A percentile compares a stretch with the other conserved stretches of the same genome.
These are phyloP conservation scores for Zymoseptoria passerinii DNA, from an alignment of 2,329 filamentous ascomycete genomes.

Conservation along the genomic window DNA sequence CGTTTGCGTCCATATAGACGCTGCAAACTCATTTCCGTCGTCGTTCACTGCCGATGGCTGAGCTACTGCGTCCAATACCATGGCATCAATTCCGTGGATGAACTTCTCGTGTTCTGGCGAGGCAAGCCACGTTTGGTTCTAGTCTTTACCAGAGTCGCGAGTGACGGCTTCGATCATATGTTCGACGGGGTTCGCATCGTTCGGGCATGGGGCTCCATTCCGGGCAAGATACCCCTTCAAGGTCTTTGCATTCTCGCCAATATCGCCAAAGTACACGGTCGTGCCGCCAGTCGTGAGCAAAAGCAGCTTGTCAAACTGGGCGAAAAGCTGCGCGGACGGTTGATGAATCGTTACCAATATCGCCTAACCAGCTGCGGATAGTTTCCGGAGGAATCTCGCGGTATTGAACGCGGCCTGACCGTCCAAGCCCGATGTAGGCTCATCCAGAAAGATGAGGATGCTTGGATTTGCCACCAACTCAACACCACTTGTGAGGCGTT, in stretches of 20 bases:
- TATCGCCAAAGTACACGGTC: conserved; percentile 58
- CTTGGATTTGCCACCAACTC: conserved; percentile 51
- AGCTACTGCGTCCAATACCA: conserved; percentile 31
- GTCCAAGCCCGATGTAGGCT: conserved; percentile 50
- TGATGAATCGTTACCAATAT: conserved; percentile 62
- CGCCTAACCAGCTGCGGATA: conserved; percentile 58
- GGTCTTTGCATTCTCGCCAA: conserved; percentile 35
- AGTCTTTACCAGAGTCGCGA: conserved; percentile 28
- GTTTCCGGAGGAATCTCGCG: conserved; percentile 56
- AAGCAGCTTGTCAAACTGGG: conserved; percentile 58
- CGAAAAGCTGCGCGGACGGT: conserved; percentile 58
- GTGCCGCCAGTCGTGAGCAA: conserved; percentile 57
- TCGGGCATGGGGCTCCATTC: conserved; percentile 47
- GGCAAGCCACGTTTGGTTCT: conserved; percentile 39
- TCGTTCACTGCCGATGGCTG: conserved; percentile 30
- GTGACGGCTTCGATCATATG: conserved; percentile 43
- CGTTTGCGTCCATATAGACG: conserved; percentile 35
- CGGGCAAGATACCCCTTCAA: conserved; percentile 44
- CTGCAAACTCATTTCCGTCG: conserved; percentile 40
- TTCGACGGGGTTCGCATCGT: conserved; percentile 47
- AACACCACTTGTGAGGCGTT: conserved; percentile 49
- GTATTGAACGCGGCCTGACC: conserved; percentile 60
- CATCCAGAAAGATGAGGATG: conserved; percentile 57
- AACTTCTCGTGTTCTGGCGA: conserved; percentile 31
- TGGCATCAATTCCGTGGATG: conserved; percentile 34